Percentiles rank a stretch among this genome's conserved stretches.
Evolutionary conservation across 441 rosid species (phyloP).

Genomic region (Populus hybrid): DNA sequence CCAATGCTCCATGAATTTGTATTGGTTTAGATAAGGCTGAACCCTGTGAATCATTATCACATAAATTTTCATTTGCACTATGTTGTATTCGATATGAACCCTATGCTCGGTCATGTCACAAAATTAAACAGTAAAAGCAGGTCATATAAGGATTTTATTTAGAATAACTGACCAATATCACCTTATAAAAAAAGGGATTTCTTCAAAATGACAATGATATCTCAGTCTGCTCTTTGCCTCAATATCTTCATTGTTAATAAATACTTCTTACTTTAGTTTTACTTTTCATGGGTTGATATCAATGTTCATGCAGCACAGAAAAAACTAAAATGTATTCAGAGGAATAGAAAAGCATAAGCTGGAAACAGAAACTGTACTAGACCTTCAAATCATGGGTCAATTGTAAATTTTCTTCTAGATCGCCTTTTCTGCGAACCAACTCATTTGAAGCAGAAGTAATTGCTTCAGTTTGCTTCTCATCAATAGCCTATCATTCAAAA

Average conservation of each 20-base stretch:
- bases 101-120: no score
- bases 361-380: slow-evolving; percentile 8
- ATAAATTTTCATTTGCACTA: no score
- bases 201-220: not conserved
- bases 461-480: slow-evolving; percentile 89
- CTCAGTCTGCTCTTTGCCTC: not conserved
- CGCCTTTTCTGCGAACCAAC: slow-evolving; percentile 72
- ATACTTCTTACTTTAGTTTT: not conserved
- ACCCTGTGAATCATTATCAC: no score
- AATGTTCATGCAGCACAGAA: not conserved
- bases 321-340: not conserved
- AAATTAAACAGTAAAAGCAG: not conserved
- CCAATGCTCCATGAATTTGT: not conserved
- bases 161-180: not conserved
- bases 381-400: slow-evolving; percentile 89
- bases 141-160: not conserved
- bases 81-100: no score
- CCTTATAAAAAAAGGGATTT: not conserved
- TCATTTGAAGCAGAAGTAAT: slow-evolving; percentile 71
- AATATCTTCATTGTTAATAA: not conserved
- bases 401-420: slow-evolving; percentile 78
- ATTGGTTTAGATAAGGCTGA: no score
- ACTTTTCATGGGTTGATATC: not conserved
- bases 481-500: slow-evolving; percentile 63
- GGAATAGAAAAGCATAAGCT: slow-evolving; percentile 10